These are phyloP conservation scores for Diospyros lotus DNA, from an alignment of 148 eudicot genomes.

Conservation along the genomic window DNA sequence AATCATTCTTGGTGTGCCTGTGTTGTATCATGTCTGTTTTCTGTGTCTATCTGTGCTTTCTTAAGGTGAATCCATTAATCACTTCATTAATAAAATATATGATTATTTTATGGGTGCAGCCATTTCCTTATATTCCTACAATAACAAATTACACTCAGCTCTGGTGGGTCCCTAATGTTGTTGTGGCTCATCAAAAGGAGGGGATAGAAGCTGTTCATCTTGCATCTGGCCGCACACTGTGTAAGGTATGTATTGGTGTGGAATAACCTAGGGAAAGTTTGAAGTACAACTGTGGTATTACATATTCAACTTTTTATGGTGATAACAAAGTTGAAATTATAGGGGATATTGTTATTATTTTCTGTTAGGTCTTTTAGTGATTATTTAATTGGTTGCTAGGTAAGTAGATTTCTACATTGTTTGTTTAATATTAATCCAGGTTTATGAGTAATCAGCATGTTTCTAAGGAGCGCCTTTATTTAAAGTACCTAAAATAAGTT, in stretches of 20 bases:
- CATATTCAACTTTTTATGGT: background rate
- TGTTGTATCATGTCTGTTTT: too few relatives aligned
- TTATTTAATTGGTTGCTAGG: background rate
- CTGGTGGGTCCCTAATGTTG: constrained; percentile 99
- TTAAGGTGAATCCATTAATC: too few relatives aligned
- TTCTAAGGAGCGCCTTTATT: background rate
- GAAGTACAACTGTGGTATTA: background rate
- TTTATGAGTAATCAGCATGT: background rate
- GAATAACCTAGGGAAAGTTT: constrained; percentile 3
- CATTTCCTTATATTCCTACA: constrained; percentile 70
- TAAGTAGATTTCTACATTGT: background rate
- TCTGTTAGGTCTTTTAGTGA: background rate
- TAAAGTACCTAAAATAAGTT: background rate
- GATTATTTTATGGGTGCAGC: constrained; percentile 40
- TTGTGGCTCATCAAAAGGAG: constrained; percentile 95
- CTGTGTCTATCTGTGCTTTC: too few relatives aligned
- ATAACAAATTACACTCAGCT: constrained; percentile 89
- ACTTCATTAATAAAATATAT: too few relatives aligned
- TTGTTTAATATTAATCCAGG: background rate
- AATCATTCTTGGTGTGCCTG: too few relatives aligned
- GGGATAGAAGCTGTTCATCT: constrained; percentile 97
- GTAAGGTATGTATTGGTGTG: constrained; percentile 58
- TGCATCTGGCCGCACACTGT: constrained; percentile 92
- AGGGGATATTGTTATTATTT: background rate
- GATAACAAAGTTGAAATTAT: too few relatives aligned